Conservation (phyloP, 2,329 filamentous ascomycete genomes). For the Colletotrichum salicis region DNA sequence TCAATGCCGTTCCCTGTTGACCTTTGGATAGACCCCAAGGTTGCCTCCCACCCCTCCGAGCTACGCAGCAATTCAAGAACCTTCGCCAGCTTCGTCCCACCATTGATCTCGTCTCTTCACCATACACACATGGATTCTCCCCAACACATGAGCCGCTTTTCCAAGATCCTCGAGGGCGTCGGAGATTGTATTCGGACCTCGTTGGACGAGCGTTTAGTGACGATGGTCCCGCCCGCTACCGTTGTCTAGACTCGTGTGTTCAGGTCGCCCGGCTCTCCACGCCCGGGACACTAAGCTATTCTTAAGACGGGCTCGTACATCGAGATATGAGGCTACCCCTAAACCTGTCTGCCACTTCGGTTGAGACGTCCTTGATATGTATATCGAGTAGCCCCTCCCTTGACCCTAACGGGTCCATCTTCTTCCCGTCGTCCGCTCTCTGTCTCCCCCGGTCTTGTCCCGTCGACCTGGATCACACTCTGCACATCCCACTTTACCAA, state of each 20-base stretch:
- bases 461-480: slow-evolving; percentile 16
- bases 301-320: slow-evolving; percentile 15
- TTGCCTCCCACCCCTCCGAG: neutral
- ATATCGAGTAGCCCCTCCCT: slow-evolving; percentile 16
- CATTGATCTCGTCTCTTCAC: neutral
- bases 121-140: neutral
- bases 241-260: neutral
- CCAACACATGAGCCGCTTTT: neutral
- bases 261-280: slow-evolving; percentile 1
- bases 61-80: neutral
- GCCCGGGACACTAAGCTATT: slow-evolving; percentile 23
- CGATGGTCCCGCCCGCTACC: slow-evolving; percentile 1
- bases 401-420: slow-evolving; percentile 17
- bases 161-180: slow-evolving; percentile 1
- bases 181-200: neutral
- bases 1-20: neutral
- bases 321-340: slow-evolving; percentile 28
- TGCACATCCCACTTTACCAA: slow-evolving; percentile 16
- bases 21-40: neutral
- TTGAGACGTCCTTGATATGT: slow-evolving; percentile 17
- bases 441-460: slow-evolving; percentile 6
- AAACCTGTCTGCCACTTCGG: slow-evolving; percentile 16
- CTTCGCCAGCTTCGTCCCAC: neutral
- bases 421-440: neutral
- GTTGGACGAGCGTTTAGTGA: neutral